A percentile compares a stretch with the other conserved stretches of the same genome.
These are phyloP conservation scores for Panaeolus papilionaceus DNA, from an alignment of 768 basidiomycete genomes.

Conservation along the genomic window DNA sequence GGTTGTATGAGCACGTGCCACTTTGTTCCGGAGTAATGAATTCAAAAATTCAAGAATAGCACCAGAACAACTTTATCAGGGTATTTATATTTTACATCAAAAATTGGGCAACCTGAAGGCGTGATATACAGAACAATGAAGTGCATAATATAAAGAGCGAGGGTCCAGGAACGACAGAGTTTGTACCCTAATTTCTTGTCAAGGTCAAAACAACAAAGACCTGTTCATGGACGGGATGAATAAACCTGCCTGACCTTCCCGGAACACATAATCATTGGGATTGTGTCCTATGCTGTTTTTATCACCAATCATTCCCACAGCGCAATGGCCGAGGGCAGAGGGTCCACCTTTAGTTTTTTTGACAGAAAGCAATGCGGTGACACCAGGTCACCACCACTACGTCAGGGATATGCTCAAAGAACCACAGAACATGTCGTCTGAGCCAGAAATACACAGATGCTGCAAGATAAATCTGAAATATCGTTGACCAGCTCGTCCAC, in stretches of 20 bases:
- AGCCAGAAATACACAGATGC: no score
- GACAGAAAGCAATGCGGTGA: no score
- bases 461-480: no score
- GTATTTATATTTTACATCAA: not conserved
- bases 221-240: no score
- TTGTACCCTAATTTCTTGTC: not conserved
- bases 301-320: not conserved
- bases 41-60: not conserved
- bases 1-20: constrained; percentile 6
- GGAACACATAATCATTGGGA: no score
- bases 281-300: not conserved
- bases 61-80: not conserved
- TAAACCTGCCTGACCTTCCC: not conserved
- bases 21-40: constrained; percentile 9
- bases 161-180: not conserved
- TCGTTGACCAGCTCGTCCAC: no score
- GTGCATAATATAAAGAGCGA: not conserved
- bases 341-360: no score
- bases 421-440: no score
- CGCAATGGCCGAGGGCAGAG: no score
- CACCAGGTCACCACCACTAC: no score
- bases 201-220: not conserved
- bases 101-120: not conserved
- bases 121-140: not conserved
- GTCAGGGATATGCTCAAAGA: no score